Conservation (phyloP, 805 yeast genomes). For the Nakazawaea sp. region DNA sequence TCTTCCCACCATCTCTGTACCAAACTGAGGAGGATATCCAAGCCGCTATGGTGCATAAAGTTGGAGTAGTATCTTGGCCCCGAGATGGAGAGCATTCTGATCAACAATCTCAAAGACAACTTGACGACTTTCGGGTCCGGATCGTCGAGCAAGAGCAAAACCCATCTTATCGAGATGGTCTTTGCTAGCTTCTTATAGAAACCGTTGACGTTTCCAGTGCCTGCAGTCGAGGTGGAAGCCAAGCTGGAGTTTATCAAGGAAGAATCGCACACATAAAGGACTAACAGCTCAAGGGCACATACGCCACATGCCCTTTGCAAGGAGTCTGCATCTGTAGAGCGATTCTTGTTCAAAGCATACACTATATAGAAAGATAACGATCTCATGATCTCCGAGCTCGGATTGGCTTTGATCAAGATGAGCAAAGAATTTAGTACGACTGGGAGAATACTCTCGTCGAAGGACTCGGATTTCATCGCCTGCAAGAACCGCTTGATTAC, state of each 20-base stretch:
- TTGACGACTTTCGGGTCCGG: conserved; percentile 28
- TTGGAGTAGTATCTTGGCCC: conserved; percentile 39
- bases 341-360: conserved; percentile 33
- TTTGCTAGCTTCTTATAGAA: conserved; percentile 38
- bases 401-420: conserved; percentile 35
- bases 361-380: conserved; percentile 44
- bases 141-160: conserved; percentile 44
- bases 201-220: conserved; percentile 9
- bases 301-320: conserved; percentile 23
- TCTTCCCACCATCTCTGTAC: conserved; percentile 42
- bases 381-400: conserved; percentile 48
- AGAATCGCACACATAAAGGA: conserved; percentile 34
- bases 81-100: conserved; percentile 38
- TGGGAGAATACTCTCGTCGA: conserved; percentile 29
- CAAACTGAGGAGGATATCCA: conserved; percentile 37
- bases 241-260: conserved; percentile 22
- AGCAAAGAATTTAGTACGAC: conserved; percentile 31
- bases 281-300: conserved; percentile 29
- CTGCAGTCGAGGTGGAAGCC: conserved; percentile 1
- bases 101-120: conserved; percentile 36
- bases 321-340: not conserved
- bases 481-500: conserved; percentile 38
- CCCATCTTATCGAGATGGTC: conserved; percentile 60
- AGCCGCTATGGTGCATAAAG: conserved; percentile 48
- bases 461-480: conserved; percentile 35